These are phyloP conservation scores for Phaseolus lunatus DNA, from an alignment of 306 rosid species.

Conservation along the genomic window DNA sequence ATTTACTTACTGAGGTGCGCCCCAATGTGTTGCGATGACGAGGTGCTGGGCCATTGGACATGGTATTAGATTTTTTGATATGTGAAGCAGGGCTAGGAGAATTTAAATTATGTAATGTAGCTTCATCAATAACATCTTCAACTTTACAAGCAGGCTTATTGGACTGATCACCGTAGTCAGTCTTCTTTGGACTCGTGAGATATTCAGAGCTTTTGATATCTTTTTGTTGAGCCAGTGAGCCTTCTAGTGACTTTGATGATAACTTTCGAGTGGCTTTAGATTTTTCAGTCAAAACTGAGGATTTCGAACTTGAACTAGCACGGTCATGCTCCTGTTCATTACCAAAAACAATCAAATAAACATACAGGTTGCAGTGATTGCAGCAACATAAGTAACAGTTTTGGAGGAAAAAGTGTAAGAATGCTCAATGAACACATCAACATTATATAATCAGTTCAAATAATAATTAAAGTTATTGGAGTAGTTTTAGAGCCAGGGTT, in stretches of 20 bases:
- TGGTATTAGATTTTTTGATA: conserved; percentile 64
- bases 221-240: conserved; percentile 48
- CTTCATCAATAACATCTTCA: conserved; percentile 45
- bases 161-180: conserved; percentile 43
- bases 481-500: background rate
- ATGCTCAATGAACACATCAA: background rate
- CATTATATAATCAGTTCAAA: background rate
- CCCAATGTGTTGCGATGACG: conserved; percentile 62
- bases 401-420: conserved; percentile 13
- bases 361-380: background rate
- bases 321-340: conserved; percentile 66
- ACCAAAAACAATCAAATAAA: conserved; percentile 23
- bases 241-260: conserved; percentile 51
- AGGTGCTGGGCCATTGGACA: conserved; percentile 55
- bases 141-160: conserved; percentile 47
- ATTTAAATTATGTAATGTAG: conserved; percentile 40
- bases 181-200: conserved; percentile 42
- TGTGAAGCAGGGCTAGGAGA: conserved; percentile 48
- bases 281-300: conserved; percentile 53
- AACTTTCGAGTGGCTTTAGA: conserved; percentile 41
- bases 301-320: conserved; percentile 52
- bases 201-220: conserved; percentile 47
- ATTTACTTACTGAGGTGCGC: conserved; percentile 78
- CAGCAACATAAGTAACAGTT: background rate
- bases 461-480: background rate